phyloP scores from a whole-genome alignment of 352 stramenopile genomes.

The Discostella stelligera region DNA sequence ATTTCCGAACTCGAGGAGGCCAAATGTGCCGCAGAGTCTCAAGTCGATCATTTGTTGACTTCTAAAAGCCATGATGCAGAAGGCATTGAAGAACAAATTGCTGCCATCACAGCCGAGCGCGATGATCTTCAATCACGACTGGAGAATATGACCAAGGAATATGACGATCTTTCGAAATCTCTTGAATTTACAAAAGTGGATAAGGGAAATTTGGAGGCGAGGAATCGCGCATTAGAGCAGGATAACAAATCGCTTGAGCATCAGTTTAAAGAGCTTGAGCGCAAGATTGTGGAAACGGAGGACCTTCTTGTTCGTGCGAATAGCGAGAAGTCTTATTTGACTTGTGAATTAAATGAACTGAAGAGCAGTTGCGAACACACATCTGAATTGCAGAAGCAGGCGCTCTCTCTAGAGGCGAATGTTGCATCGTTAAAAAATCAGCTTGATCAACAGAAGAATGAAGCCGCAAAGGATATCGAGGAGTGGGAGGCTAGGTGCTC shows the following conservation, averaged over 20 bases:
- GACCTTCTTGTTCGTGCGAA: conserved; percentile 24
- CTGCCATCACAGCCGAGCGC: conserved; percentile 45
- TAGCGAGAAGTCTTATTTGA: conserved; percentile 28
- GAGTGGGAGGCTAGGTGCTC: conserved; percentile 64
- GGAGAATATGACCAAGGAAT: conserved; percentile 33
- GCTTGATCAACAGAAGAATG: conserved; percentile 62
- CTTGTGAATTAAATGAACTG: conserved; percentile 29
- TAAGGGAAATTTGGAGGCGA: conserved; percentile 36
- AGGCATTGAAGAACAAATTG: conserved; percentile 42
- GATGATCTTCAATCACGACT: conserved; percentile 45
- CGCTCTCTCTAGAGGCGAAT: conserved; percentile 39
- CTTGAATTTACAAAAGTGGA: conserved; percentile 35
- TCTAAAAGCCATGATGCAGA: background rate
- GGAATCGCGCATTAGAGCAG: conserved; percentile 45
- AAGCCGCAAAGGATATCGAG: conserved; percentile 56
- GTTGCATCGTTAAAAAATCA: conserved; percentile 41
- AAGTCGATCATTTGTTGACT: conserved; percentile 30
- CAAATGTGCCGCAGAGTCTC: conserved; percentile 24
- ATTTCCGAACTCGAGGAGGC: conserved; percentile 43
- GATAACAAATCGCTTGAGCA: conserved; percentile 52
- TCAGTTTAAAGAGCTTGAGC: conserved; percentile 31
- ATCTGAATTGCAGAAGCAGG: conserved; percentile 39
- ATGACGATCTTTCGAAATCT: conserved; percentile 26
- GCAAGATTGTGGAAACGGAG: conserved; percentile 46
- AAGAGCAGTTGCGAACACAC: conserved; percentile 27